These are phyloP conservation scores for Saturnispora mendoncae DNA, from an alignment of 805 yeast genomes.

Conservation along the genomic window DNA sequence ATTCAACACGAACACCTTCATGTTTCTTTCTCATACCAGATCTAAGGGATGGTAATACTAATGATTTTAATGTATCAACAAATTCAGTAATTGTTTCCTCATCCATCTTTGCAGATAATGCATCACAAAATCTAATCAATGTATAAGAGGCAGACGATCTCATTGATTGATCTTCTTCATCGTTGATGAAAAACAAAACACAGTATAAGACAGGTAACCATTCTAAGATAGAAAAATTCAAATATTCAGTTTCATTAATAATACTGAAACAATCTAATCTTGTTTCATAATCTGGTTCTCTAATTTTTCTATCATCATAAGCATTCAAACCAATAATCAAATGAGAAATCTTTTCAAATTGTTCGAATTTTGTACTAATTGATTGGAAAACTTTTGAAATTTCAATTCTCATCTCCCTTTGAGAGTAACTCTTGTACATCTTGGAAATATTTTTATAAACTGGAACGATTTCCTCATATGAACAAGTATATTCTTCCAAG, in stretches of 20 bases:
- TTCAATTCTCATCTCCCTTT: constrained; percentile 51
- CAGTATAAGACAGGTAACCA: constrained; percentile 77
- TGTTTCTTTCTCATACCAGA: constrained; percentile 53
- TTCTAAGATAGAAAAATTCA: constrained; percentile 38
- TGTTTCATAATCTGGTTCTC: constrained; percentile 71
- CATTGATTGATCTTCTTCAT: constrained; percentile 69
- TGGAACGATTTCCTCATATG: constrained; percentile 39
- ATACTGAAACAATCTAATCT: constrained; percentile 58
- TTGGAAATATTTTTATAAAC: constrained; percentile 25
- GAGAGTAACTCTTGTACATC: constrained; percentile 50
- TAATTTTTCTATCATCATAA: constrained; percentile 49
- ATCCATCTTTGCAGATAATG: constrained; percentile 29
- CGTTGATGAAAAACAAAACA: constrained; percentile 62
- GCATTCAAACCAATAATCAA: constrained; percentile 65
- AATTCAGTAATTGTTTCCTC: constrained; percentile 25
- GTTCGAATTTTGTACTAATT: constrained; percentile 45
- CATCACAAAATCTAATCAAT: constrained; percentile 57
- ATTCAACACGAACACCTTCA: constrained; percentile 66
- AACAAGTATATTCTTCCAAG: constrained; percentile 43
- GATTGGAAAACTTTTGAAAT: constrained; percentile 52
- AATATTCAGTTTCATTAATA: constrained; percentile 50
- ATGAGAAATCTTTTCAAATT: constrained; percentile 36
- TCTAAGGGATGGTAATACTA: constrained; percentile 57
- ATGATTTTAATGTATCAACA: constrained; percentile 37
- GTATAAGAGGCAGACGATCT: constrained; percentile 67